Percentiles rank a stretch among this genome's conserved stretches.
Evolutionary conservation across 176 grass and related monocot species (phyloP).

Genomic region (Cenchrus fungigraminus): DNA sequence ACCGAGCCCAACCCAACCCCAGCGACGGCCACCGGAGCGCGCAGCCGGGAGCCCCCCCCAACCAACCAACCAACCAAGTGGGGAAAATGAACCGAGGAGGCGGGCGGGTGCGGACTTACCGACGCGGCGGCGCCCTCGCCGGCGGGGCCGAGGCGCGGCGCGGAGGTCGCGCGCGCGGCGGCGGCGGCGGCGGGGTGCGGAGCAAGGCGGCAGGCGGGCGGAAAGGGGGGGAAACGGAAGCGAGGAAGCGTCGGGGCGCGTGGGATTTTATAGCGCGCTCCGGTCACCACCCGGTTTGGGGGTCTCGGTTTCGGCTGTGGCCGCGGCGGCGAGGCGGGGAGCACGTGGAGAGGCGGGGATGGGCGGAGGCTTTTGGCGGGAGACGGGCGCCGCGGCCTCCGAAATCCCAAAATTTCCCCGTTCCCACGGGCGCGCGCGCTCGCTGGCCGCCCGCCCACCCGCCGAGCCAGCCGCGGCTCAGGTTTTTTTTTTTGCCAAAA

Average conservation of each 20-base stretch:
- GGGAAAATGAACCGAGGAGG: neutral
- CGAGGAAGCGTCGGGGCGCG: neutral
- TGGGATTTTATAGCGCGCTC: slow-evolving; percentile 25
- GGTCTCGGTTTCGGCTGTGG: slow-evolving; percentile 14
- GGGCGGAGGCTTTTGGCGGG: slow-evolving; percentile 35
- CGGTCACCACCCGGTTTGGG: neutral
- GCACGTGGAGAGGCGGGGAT: neutral
- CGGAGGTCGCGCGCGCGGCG: neutral
- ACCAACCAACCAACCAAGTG: neutral
- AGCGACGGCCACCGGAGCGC: neutral
- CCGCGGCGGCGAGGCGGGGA: slow-evolving; percentile 27
- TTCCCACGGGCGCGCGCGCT: neutral
- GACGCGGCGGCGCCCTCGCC: slow-evolving; percentile 24
- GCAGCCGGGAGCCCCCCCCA: neutral
- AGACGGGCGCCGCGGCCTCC: slow-evolving; percentile 26
- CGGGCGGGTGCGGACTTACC: neutral
- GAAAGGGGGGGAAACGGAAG: neutral
- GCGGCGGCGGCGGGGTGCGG: neutral
- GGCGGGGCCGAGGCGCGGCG: slow-evolving; percentile 13
- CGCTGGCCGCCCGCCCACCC: neutral
- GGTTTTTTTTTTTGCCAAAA: neutral
- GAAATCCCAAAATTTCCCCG: slow-evolving; percentile 28
- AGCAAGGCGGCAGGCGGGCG: slow-evolving; percentile 16
- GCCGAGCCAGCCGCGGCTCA: neutral
- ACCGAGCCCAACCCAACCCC: neutral